A percentile compares a stretch with the other conserved stretches of the same genome.
phyloP scores from a whole-genome alignment of 1,284 basidiomycete species.

The Coniferiporia sulphurascens region DNA sequence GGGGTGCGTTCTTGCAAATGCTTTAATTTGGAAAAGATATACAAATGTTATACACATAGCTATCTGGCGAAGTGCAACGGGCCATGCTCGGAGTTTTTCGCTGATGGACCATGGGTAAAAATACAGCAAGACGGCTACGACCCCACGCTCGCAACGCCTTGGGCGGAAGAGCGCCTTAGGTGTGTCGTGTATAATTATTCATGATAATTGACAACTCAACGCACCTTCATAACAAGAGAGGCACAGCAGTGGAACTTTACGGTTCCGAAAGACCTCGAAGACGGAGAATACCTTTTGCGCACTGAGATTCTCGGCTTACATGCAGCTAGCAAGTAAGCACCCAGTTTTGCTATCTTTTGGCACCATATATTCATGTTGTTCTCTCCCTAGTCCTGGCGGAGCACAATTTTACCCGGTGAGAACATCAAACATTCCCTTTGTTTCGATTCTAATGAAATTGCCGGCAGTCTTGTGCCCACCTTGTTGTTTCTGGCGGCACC shows the following conservation, averaged over 20 bases:
- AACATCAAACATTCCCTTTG: background rate
- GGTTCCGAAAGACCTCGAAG: constrained; percentile 1
- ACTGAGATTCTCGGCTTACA: constrained; percentile 3
- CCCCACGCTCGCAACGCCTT: constrained; percentile 3
- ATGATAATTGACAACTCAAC: background rate
- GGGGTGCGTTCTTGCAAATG: background rate
- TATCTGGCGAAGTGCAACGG: constrained; percentile 10
- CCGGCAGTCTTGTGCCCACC: constrained; percentile 4
- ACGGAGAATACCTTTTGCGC: constrained; percentile 6
- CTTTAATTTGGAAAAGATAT: background rate
- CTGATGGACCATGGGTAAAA: constrained; percentile 8
- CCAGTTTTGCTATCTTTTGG: background rate
- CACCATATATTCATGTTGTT: background rate
- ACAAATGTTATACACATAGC: background rate
- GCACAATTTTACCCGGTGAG: constrained; percentile 10
- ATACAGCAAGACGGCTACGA: constrained; percentile 9
- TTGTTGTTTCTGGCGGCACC: constrained; percentile 3
- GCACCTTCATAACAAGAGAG: background rate
- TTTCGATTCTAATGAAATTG: background rate
- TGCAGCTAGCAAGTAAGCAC: background rate
- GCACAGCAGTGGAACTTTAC: constrained; percentile 5
- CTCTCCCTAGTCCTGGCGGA: background rate
- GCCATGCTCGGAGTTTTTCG: constrained; percentile 1
- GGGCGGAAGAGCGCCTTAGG: constrained; percentile 10
- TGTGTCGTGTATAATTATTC: background rate